Evolutionary conservation across 768 basidiomycete species (phyloP), one percentile per base, ranked within the genome.

Genomic region (Boletus edulis): DNA sequence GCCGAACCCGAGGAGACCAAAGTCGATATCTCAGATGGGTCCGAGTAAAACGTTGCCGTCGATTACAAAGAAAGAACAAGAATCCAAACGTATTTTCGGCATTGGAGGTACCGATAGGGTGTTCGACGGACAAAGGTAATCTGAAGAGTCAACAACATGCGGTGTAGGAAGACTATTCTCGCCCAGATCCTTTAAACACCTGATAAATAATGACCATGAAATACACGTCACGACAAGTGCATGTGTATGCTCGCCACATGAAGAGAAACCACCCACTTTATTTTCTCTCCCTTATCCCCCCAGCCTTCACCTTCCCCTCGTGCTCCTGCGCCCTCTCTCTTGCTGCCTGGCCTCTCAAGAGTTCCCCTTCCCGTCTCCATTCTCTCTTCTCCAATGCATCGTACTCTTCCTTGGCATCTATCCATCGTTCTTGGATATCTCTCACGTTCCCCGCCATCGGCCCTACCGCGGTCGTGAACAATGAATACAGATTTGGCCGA

Each of bases 381-480:
- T 87, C 80, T 62, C 68, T 77, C 65, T 75, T 85, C 73, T 98
- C 92, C 63, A 77, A 87, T 42, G 85, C 87, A 69, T 97, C 94
- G 72, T 85, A 97, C 43, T 80, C 81, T 27, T 91, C 89, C 57
- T 78, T 81, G 7, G 84, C 82, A 62, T 97, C 93, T n/a, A 96
- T 71, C 94, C 95, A 98, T 41, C 94, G 76, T 67, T 98, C 95
- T 69, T 98, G 94, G 7, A 95, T 83, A 63, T 94, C 92, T 20
- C 82, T 74, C 13, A 91, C 78, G 59, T 78, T 76, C 32, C 78
- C 81, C 48, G 73, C 71, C 54, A 85, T 66, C 2, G 77, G 68
- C 0, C 85, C 85, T 15, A 78, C 77, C 4, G 89, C 86, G 13
- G 80, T 81, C 3, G 86, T 81, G 63, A 93, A 84, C 17, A 95